Percentiles rank a stretch among this genome's conserved stretches.
Evolutionary conservation across 768 basidiomycete genomes (phyloP).

Genomic region (Suillus tomentosus): DNA sequence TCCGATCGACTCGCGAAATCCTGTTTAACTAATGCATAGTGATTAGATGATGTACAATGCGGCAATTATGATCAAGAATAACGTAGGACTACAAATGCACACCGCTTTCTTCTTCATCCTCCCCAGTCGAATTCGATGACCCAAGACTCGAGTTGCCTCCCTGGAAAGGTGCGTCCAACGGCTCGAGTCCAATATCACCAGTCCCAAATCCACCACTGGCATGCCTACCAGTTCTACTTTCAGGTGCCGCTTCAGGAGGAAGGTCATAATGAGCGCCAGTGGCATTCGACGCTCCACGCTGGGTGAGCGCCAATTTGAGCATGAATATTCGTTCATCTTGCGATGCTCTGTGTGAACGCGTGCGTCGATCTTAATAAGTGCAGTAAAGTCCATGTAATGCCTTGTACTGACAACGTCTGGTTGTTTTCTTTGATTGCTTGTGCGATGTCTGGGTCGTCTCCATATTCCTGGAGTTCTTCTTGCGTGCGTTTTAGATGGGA

Average conservation of each 20-base stretch:
- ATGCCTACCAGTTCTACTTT: constrained; percentile 4
- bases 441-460: constrained; percentile 56
- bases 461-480: constrained; percentile 48
- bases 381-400: constrained; percentile 11
- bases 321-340: constrained; percentile 78
- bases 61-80: background rate
- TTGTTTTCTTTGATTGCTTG: constrained; percentile 73
- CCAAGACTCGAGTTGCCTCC: background rate
- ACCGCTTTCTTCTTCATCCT: background rate
- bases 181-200: constrained; percentile 3
- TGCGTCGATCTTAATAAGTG: constrained; percentile 9
- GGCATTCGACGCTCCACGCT: constrained; percentile 47
- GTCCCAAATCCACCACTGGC: background rate
- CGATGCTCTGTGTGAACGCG: constrained; percentile 54
- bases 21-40: background rate
- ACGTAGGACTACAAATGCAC: constrained; percentile 1
- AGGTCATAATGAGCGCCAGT: constrained; percentile 4
- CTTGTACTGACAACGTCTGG: constrained; percentile 53
- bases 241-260: background rate
- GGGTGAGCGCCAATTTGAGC: constrained; percentile 60
- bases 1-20: background rate
- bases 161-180: background rate
- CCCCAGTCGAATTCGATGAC: background rate
- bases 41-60: background rate
- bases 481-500: constrained; percentile 65